Evolutionary conservation across 164 flowering plant species (phyloP).

Genomic region (Berberis thunbergii): DNA sequence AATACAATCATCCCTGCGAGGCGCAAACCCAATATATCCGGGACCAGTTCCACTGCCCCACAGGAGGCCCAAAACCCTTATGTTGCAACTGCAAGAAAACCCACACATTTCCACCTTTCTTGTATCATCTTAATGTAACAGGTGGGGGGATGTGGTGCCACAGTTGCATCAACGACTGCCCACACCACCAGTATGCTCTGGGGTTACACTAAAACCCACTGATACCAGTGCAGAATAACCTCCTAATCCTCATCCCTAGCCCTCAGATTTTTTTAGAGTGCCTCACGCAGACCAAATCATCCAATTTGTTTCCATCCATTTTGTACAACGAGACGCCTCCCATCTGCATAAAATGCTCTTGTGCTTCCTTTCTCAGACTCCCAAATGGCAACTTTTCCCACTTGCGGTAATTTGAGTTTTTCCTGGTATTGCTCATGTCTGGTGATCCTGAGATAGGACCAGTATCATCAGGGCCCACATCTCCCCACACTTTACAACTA

Average conservation of each 20-base stretch:
- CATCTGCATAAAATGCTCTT: constrained; percentile 62
- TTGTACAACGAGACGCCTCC: constrained; percentile 75
- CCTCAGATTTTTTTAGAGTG: constrained; percentile 42
- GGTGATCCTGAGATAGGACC: constrained; percentile 81
- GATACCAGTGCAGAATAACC: too few relatives aligned
- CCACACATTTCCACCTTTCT: too few relatives aligned
- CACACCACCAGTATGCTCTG: too few relatives aligned
- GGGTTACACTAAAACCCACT: too few relatives aligned
- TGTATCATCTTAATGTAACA: too few relatives aligned
- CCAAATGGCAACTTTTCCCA: constrained; percentile 84
- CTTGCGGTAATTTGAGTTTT: constrained; percentile 70
- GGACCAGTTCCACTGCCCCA: too few relatives aligned
- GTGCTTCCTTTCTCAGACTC: constrained; percentile 69
- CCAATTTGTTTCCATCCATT: constrained; percentile 94
- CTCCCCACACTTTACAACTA: constrained; percentile 91
- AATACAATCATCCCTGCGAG: too few relatives aligned
- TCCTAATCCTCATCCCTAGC: background rate
- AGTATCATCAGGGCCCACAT: constrained; percentile 27
- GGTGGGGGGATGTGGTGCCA: too few relatives aligned
- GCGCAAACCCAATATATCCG: too few relatives aligned
- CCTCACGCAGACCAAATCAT: constrained; percentile 86
- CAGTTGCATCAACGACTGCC: too few relatives aligned
- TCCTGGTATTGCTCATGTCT: constrained; percentile 76
- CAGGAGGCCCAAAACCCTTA: too few relatives aligned
- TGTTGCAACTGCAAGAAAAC: too few relatives aligned